Base-by-base conservation (phyloP, 2,329 filamentous ascomycete genomes). In the Penicillium fuscoglaucum region DNA sequence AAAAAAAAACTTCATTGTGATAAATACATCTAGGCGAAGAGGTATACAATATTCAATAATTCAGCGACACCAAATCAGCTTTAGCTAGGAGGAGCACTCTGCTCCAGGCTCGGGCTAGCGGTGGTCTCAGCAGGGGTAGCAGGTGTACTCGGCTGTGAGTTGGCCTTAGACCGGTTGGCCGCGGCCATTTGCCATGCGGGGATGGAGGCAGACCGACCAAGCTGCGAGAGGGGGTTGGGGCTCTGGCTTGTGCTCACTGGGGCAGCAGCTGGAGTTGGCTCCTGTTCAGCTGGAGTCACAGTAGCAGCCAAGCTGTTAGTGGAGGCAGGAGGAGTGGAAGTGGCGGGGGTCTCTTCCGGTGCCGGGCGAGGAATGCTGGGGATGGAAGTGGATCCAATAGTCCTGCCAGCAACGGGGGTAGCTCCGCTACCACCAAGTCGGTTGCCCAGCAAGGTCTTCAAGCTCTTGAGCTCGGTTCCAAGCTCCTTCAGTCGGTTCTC, bases 401-500 rank as follows among this genome's bases (percentile, higher is more conserved):
- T 67, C 26, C 72, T 69, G 35, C 71, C 70, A 47, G 72, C 61
- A 12, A 67, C 63, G 45, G 76, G 72, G 51, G 72, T 60, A 55
- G 68, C 68, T 37, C 70, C 66, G 55, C 69, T 64, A 57, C 68
- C 72, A 61, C 79, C 78, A 45, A 88, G 81, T 44, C 86, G 78
- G 73, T 87, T 89, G 35, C 82, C 82, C 51, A 99, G 86, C 53
- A 99, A 81, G 2, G 90, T 90, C 83, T 97, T 98, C 68, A 99
- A 80, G 73, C 93, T 97, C 80, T 90, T 91, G 68, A 99, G 82
- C 76, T 99, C 95, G 7, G 83, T 84, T 65, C 90, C 90, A 65
- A 99, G 85, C 68, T 98, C 95, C 74, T 87, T 89, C 58, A 99
- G 79, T 49, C 92, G 84, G 64, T 81, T 84, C 71, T 98, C 93